Evolutionary conservation across 2,329 filamentous ascomycete genomes (phyloP), one percentile per base, ranked within the genome.

Genomic region (Cytospora schulzeri): DNA sequence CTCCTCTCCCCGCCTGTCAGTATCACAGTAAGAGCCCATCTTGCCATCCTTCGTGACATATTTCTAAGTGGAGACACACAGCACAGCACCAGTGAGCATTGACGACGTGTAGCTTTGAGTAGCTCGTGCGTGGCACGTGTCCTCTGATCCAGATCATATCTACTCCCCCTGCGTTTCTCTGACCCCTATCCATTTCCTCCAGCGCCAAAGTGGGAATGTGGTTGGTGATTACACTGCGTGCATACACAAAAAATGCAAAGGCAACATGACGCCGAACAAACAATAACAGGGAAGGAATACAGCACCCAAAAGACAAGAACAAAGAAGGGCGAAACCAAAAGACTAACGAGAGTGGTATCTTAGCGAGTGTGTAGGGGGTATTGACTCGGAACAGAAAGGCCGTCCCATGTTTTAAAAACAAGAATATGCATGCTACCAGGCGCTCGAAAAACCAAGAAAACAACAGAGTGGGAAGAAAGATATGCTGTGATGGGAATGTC

Each of bases 281-380:
- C 54, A 52, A 28, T 45, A 19, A 48, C 8, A n/a, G 11, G 35
- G 14, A 19, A 50, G 15, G 17, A 24, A 35, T 15, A 5, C 15
- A 48, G n/a, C n/a, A 45, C 24, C 15, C 52, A 31, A 14, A 28
- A 22, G n/a, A 41, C 29, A 4, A 31, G 29, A 38, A 15, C 33
- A 7, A 22, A 33, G 17, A 35, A 51, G n/a, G n/a, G 19, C 41
- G 51, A 31, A 12, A 17, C 53, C 55, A 26, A 38, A 62, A 38
- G 35, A 59, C 45, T 35, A 24, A 51, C 38, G 57, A 35, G 41
- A 45, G 52, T 56, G 62, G 53, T 61, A 56, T 65, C 57, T 59
- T 35, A 67, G 58, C 52, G 65, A 67, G 55, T 60, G 65, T 67
- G 62, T 48, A 48, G 52, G 63, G 62, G 58, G 33, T 61, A 64